A percentile compares a stretch with the other conserved stretches of the same genome.
phyloP scores from a whole-genome alignment of 1,139 yeast species.

The Protomyces arabidopsidicola region DNA sequence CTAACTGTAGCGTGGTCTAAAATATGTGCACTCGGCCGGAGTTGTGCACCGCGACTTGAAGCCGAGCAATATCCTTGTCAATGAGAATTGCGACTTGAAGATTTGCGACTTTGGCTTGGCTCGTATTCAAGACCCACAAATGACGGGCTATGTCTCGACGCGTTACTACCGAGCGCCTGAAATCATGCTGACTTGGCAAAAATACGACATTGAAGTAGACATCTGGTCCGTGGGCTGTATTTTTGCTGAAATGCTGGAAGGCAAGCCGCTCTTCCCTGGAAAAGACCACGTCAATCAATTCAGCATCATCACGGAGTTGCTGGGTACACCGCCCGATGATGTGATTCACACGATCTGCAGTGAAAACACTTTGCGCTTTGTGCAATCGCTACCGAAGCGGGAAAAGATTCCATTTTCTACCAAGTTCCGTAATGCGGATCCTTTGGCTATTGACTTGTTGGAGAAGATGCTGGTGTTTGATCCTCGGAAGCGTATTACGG shows the following conservation, averaged over 20 bases:
- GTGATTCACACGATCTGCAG: slow-evolving; percentile 94
- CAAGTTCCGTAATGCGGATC: slow-evolving; percentile 76
- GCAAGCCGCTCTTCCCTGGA: slow-evolving; percentile 98
- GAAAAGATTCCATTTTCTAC: slow-evolving; percentile 85
- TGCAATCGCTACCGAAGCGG: slow-evolving; percentile 85
- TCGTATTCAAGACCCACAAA: slow-evolving; percentile 94
- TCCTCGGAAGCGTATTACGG: slow-evolving; percentile 88
- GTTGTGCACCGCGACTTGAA: slow-evolving; percentile 92
- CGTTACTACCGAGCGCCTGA: slow-evolving; percentile 98
- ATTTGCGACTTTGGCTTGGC: slow-evolving; percentile 97
- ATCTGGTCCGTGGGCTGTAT: slow-evolving; percentile 99
- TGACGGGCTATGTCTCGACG: slow-evolving; percentile 98
- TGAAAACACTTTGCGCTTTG: slow-evolving; percentile 90
- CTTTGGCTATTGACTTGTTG: slow-evolving; percentile 78
- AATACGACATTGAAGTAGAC: slow-evolving; percentile 96
- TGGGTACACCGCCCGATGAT: slow-evolving; percentile 95
- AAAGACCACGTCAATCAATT: slow-evolving; percentile 98
- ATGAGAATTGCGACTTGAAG: slow-evolving; percentile 83
- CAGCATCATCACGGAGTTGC: slow-evolving; percentile 87
- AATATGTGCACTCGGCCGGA: slow-evolving; percentile 94
- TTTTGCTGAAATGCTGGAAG: slow-evolving; percentile 97
- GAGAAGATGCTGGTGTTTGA: slow-evolving; percentile 91
- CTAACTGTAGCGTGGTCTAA: slow-evolving; percentile 58
- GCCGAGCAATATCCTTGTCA: slow-evolving; percentile 86
- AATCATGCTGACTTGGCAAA: slow-evolving; percentile 98